phyloP scores from a whole-genome alignment of 345 rosid species.

The Citrus maxima region DNA sequence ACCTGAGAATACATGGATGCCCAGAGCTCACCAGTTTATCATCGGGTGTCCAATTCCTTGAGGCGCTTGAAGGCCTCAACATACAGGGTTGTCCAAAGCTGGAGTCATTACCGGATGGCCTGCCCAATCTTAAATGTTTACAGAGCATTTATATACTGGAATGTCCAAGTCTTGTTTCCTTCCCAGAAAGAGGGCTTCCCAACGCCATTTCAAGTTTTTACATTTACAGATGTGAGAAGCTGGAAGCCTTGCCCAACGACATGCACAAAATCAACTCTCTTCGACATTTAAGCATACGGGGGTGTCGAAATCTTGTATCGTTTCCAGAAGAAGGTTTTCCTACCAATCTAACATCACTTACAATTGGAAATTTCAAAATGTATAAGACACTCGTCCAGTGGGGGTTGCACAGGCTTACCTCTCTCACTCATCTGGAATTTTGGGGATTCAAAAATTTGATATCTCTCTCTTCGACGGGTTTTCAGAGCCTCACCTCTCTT shows the following conservation, averaged over 20 bases:
- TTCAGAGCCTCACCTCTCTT: not conserved
- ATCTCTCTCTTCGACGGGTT: not conserved
- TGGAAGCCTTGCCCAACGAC: not conserved
- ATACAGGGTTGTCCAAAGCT: not conserved
- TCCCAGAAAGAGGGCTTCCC: conserved; percentile 1
- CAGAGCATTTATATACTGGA: too few species aligned
- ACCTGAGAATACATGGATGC: not conserved
- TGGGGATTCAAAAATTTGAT: not conserved
- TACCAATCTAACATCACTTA: not conserved
- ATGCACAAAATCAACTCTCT: not conserved
- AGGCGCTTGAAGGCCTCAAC: not conserved
- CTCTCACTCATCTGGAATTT: not conserved
- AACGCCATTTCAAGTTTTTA: not conserved
- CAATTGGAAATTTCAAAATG: not conserved
- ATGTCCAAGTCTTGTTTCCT: not conserved
- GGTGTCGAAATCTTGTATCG: not conserved
- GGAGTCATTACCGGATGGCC: not conserved
- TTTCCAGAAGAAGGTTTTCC: not conserved
- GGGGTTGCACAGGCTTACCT: not conserved
- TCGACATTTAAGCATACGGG: rapidly evolving
- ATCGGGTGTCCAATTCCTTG: not conserved
- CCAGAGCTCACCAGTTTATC: not conserved
- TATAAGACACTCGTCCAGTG: not conserved
- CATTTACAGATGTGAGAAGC: not conserved
- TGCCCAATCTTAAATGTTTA: not conserved